These are phyloP conservation scores for Huntiella bhutanensis DNA, from an alignment of 2,329 filamentous ascomycete genomes.

Conservation along the genomic window DNA sequence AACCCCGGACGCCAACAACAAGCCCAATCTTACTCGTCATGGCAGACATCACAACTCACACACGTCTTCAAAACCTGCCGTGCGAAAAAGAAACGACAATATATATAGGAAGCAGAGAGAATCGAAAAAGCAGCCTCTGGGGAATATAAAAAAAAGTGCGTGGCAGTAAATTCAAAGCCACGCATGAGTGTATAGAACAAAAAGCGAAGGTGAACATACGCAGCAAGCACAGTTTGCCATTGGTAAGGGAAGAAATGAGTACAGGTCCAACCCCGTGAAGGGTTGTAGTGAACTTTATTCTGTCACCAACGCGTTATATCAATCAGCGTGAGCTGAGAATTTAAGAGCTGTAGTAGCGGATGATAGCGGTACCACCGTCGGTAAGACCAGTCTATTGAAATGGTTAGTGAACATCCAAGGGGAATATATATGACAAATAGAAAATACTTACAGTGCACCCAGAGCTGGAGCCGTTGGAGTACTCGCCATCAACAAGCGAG, in stretches of 20 bases:
- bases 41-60: too few relatives aligned
- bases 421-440: not conserved
- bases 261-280: too few relatives aligned
- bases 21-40: too few relatives aligned
- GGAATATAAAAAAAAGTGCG: not conserved
- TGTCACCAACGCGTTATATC: not conserved
- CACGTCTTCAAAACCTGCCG: too few relatives aligned
- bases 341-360: conserved; percentile 23
- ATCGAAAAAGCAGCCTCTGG: not conserved
- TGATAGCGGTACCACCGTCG: conserved; percentile 23
- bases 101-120: too few relatives aligned
- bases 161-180: conserved; percentile 4
- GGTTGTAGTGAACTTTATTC: too few relatives aligned
- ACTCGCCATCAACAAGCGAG: conserved; percentile 46
- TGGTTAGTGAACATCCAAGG: not conserved
- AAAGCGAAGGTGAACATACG: not conserved
- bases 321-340: not conserved
- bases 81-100: too few relatives aligned
- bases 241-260: too few relatives aligned
- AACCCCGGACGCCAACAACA: not conserved
- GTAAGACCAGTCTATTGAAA: conserved; percentile 23
- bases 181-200: conserved; percentile 3
- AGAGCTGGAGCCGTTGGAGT: conserved; percentile 30
- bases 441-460: conserved; percentile 66
- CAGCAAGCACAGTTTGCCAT: too few relatives aligned